Base-by-base conservation (phyloP, 2,329 filamentous ascomycete genomes). In the Xylariaceae sp. region DNA sequence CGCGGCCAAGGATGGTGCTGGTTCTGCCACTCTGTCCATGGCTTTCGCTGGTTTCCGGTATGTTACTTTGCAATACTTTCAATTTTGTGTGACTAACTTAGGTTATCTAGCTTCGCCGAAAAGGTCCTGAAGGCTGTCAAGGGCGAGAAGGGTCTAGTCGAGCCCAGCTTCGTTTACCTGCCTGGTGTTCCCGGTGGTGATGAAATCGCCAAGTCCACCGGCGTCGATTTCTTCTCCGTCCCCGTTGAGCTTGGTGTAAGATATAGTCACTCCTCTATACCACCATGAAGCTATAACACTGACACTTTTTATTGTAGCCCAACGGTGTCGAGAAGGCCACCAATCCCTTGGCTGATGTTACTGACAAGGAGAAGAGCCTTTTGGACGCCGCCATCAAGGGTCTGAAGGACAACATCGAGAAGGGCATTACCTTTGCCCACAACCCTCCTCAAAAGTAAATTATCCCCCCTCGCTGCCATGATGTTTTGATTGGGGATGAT, bases 101-200 rank as follows among this genome's bases (percentile, higher is more conserved):
- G n/a, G n/a, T n/a, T n/a, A 36, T 42, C 16, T 52, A 91, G 91
- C 66, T 97, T 97, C 69, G 90, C 94, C 65, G 91, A 97, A 81
- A 91, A 92, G 77, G 81, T 99, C 54, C 85, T 99, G 69, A 91
- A 88, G 78, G 94, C 92, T 63, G 73, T 79, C 67, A 89, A 89
- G 75, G 94, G 94, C 61, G 88, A 96, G 82, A 90, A 90, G 77
- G 90, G 90, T 60, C 88, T 99, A 63, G 80, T 97, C 57, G 93
- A 97, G 81, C 91, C 93, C 65, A 94, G 90, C 72, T 99, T 88
- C 74, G 87, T 99, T 76, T 97, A 97, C 80, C 88, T 97, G 34
- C 87, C 89, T 45, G 93, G 93, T 73, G 83, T 99, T 45, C 76
- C 88, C 49, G 94, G 93, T 57, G 94, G 94, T 68, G 88, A 93